phyloP scores from a whole-genome alignment of 2,329 filamentous ascomycete species.

The Trichoderma sp. region DNA sequence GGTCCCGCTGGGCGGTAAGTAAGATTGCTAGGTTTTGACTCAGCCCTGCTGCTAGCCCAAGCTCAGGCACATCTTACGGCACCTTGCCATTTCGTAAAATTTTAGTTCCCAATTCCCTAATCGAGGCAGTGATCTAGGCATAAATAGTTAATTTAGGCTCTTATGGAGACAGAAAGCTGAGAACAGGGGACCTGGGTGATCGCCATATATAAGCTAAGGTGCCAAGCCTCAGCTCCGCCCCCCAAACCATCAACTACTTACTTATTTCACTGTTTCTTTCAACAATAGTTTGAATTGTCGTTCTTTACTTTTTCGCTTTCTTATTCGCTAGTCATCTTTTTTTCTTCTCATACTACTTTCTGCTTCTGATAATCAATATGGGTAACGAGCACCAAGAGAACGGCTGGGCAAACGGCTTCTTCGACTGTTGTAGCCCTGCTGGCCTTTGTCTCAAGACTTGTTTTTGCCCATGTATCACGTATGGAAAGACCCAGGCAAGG shows the following conservation, averaged over 20 bases:
- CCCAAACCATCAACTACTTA: background rate
- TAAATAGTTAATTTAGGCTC: background rate
- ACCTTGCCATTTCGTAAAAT: background rate
- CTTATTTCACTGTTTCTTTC: background rate
- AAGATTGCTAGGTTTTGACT: background rate
- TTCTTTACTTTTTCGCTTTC: background rate
- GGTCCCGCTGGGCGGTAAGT: background rate
- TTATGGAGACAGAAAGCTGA: background rate
- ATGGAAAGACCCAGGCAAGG: slow-evolving; percentile 46
- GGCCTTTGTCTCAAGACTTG: slow-evolving; percentile 50
- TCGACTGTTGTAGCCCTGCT: slow-evolving; percentile 50
- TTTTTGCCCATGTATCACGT: slow-evolving; percentile 53
- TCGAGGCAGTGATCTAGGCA: background rate
- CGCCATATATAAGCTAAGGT: slow-evolving; percentile 1
- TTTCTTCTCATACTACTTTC: background rate
- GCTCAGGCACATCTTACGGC: background rate
- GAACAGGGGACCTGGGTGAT: background rate
- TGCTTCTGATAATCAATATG: background rate
- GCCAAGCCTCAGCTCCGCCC: background rate
- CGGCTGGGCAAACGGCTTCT: slow-evolving; percentile 45
- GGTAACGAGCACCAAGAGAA: slow-evolving; percentile 37
- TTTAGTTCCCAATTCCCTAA: background rate
- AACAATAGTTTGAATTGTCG: background rate
- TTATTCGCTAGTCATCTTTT: background rate
- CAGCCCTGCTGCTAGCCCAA: slow-evolving; percentile 4